Percentiles rank a stretch among this genome's conserved stretches.
These are phyloP conservation scores for Phytopythium montanum DNA, from an alignment of 352 stramenopile species.

Conservation along the genomic window DNA sequence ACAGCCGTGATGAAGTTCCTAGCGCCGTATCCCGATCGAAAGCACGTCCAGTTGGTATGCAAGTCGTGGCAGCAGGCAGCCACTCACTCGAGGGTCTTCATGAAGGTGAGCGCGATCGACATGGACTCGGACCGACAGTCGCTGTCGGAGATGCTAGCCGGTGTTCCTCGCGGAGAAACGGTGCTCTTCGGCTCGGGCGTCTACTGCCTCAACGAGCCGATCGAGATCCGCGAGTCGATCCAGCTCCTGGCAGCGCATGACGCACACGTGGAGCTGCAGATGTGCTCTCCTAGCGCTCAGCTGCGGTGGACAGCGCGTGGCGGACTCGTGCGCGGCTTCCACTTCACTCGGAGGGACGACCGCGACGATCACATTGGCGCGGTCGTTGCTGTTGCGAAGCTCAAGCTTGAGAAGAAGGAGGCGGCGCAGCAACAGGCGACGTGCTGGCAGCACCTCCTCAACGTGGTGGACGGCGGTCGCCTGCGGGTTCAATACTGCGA, in stretches of 20 bases:
- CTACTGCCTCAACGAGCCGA: constrained; percentile 45
- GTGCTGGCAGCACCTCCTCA: constrained; percentile 66
- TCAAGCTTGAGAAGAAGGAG: constrained; percentile 3
- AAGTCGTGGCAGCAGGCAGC: constrained; percentile 44
- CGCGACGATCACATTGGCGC: constrained; percentile 13
- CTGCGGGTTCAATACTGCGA: constrained; percentile 63
- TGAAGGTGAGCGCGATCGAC: constrained; percentile 51
- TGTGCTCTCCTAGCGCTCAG: constrained; percentile 42
- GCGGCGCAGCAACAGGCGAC: constrained; percentile 12
- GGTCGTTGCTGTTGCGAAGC: not conserved
- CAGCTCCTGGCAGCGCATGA: constrained; percentile 47
- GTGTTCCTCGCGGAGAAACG: constrained; percentile 34
- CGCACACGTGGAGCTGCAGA: constrained; percentile 66
- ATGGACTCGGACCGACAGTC: constrained; percentile 20
- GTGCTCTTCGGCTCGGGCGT: constrained; percentile 68
- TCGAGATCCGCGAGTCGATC: constrained; percentile 46
- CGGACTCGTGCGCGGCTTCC: constrained; percentile 61
- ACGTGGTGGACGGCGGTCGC: constrained; percentile 34
- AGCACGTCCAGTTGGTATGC: constrained; percentile 48
- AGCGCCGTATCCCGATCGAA: constrained; percentile 49
- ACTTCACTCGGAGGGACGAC: constrained; percentile 37
- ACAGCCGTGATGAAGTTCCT: constrained; percentile 87
- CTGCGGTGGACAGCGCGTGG: constrained; percentile 54
- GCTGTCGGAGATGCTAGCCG: constrained; percentile 23
- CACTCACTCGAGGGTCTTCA: constrained; percentile 36